A percentile compares a stretch with the other conserved stretches of the same genome.
phyloP scores from a whole-genome alignment of 345 rosid genomes.

The Syzygium aromaticum region DNA sequence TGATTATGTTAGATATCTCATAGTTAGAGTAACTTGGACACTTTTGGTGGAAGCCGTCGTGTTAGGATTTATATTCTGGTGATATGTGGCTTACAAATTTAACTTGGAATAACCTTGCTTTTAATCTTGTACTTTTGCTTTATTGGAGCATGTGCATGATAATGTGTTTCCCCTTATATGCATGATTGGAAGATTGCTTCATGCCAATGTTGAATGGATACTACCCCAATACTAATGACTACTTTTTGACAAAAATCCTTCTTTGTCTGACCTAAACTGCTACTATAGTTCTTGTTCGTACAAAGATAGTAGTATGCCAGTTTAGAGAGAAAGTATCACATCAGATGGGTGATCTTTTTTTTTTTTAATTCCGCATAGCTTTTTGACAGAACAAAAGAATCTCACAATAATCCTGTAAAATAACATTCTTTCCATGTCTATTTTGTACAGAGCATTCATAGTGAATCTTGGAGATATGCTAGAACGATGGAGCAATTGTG shows the following conservation, averaged over 20 bases:
- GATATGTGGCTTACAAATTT: not conserved
- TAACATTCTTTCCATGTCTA: not conserved
- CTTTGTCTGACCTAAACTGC: not conserved
- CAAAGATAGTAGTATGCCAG: not conserved
- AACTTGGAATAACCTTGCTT: not conserved
- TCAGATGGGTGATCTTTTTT: not conserved
- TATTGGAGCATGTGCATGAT: not conserved
- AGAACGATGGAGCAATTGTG: constrained; percentile 91
- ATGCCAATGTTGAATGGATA: not conserved
- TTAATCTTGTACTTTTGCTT: not conserved
- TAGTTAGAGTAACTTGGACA: not conserved
- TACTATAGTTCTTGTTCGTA: not conserved
- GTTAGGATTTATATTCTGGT: not conserved
- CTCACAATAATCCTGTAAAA: not conserved
- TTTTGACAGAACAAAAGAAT: not conserved
- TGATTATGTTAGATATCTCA: not conserved
- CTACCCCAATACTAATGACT: not conserved
- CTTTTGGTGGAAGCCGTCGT: not conserved
- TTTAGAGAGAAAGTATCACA: not conserved
- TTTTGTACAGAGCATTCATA: constrained; percentile 48
- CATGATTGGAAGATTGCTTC: not conserved
- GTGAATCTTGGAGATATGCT: constrained; percentile 93
- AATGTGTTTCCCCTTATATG: not conserved
- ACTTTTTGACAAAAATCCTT: not conserved
- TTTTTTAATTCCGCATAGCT: not conserved